A percentile compares a stretch with the other conserved stretches of the same genome.
These are phyloP conservation scores for Hypholoma sublateritium DNA, from an alignment of 768 basidiomycete species.

Conservation along the genomic window DNA sequence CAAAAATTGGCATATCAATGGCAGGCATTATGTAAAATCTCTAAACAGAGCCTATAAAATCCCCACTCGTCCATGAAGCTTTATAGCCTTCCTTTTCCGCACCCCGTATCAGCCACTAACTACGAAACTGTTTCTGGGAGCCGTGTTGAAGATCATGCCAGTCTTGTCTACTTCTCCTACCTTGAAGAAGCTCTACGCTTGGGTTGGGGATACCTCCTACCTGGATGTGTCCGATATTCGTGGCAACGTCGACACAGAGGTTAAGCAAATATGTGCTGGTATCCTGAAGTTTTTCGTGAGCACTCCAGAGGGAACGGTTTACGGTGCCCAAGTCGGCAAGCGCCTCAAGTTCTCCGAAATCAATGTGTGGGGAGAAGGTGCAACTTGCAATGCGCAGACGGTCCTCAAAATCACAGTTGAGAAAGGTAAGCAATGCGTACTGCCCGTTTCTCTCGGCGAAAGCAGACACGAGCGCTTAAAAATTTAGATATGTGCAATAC, in stretches of 20 bases:
- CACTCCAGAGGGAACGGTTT: constrained; percentile 29
- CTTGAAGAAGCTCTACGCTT: neutral
- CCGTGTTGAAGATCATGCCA: too few species aligned
- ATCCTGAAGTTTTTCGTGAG: constrained; percentile 39
- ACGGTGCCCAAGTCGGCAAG: constrained; percentile 37
- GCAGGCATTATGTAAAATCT: too few species aligned
- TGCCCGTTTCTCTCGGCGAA: neutral
- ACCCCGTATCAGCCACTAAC: too few species aligned
- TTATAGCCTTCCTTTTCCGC: too few species aligned
- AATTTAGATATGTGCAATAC: constrained; percentile 56
- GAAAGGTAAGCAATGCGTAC: constrained; percentile 25
- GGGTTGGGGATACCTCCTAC: neutral
- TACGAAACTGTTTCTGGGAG: too few species aligned
- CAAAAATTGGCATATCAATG: too few species aligned
- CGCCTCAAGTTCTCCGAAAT: constrained; percentile 36
- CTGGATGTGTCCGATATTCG: constrained; percentile 31
- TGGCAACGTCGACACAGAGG: constrained; percentile 40
- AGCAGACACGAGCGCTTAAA: neutral
- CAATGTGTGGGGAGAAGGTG: constrained; percentile 28
- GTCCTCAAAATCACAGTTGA: constrained; percentile 40
- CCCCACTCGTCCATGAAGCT: too few species aligned
- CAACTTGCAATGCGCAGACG: constrained; percentile 26
- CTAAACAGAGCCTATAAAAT: too few species aligned
- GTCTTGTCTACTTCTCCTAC: neutral
- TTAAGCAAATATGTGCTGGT: constrained; percentile 32